Evolutionary conservation across 2,329 filamentous ascomycete species (phyloP), one percentile per base, ranked within the genome.

Genomic region (Ceratocystis cacaofunesta): DNA sequence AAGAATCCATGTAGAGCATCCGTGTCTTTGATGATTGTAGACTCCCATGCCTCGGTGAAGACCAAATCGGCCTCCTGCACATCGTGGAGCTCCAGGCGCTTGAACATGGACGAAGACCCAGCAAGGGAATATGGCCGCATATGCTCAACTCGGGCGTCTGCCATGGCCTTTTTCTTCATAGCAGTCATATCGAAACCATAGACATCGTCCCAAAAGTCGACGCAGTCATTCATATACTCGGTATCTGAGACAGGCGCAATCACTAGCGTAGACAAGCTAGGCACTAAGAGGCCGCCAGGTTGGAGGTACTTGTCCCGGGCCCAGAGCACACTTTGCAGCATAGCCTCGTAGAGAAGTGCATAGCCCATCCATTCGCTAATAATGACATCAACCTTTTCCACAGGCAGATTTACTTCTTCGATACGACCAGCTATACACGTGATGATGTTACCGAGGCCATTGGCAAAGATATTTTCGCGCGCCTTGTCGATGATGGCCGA

Each of bases 291-390:
- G 17, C 92, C 92, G 65, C 84, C 86, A 0, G 87, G 83, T 67
- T 83, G 85, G 28, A 97, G 84, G 74, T 96, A 96, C 70, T 84
- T 85, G 76, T 97, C 92, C 68, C 92, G 83, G 55, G 92, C 92
- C 72, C 85, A 92, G 62, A 97, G 81, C 25, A 97, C 90, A 61
- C 90, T 95, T 69, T 94, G 90, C 32, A 97, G 84, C 92, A 97
- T 97, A 65, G 91, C 90, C 76, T 97, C 92, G 74, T 95, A 97
- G 5, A 96, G 81, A 19, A 96, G 81, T 69, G 87, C 89, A 74
- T 97, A 97, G 36, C 92, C 92, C 92, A 97, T 97, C 92, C 92
- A 97, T 75, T 97, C 92, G 67, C 89, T 95, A 68, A 97, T 87
- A 72, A 97, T 96, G 71, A 97, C 87, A 76, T 97, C 92, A 58